A percentile compares a stretch with the other conserved stretches of the same genome.
Conservation (phyloP, 2,329 filamentous ascomycete species). For the Trichoderma afroharzianum region DNA sequence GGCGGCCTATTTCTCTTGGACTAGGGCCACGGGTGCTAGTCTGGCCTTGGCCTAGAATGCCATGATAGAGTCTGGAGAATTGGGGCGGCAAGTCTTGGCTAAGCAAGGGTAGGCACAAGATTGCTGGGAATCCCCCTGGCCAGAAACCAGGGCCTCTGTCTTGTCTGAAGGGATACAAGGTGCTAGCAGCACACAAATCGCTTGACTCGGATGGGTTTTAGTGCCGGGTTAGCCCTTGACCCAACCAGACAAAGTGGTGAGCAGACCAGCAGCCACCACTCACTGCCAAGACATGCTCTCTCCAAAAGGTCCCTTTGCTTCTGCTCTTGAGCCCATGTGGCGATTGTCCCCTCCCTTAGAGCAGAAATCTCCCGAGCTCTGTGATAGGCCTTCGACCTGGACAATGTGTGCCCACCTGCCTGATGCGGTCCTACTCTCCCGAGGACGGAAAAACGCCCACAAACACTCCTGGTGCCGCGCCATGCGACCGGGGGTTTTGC, state of each 20-base stretch:
- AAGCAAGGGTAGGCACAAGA: not conserved
- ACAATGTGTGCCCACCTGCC: conserved; percentile 4
- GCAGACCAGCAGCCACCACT: not conserved
- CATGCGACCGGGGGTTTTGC: not conserved
- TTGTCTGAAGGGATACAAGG: not conserved
- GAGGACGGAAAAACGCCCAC: not conserved
- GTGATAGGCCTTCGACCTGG: not conserved
- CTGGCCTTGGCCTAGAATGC: not conserved
- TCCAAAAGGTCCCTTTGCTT: conserved; percentile 5
- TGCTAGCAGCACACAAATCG: not conserved
- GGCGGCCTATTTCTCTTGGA: not conserved
- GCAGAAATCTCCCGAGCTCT: not conserved
- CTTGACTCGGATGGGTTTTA: not conserved
- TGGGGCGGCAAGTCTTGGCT: conserved; percentile 2
- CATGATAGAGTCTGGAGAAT: not conserved
- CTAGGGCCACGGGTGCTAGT: not conserved
- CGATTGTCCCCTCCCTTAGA: not conserved
- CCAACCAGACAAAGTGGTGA: not conserved
- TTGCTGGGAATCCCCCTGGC: not conserved
- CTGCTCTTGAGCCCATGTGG: not conserved
- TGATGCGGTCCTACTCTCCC: not conserved
- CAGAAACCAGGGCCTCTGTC: not conserved
- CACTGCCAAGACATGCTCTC: not conserved
- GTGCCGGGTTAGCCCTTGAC: not conserved
- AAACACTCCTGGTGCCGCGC: not conserved